A percentile compares a stretch with the other conserved stretches of the same genome.
phyloP scores from a whole-genome alignment of 495 filamentous ascomycete species.

The Penicillium manginii region DNA sequence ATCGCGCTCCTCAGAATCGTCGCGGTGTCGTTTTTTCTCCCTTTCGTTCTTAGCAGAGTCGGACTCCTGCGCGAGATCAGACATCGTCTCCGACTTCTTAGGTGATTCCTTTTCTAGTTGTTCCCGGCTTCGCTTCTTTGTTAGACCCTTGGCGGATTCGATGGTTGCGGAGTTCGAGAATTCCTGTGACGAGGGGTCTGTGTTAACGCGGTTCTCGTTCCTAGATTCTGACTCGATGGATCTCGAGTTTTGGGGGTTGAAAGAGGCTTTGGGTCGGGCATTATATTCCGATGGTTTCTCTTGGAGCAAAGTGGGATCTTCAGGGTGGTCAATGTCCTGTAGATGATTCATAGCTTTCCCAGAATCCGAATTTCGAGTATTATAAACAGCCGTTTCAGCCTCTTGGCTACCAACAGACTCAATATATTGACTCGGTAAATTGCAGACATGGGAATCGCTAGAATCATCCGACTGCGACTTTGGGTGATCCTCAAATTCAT shows the following conservation, averaged over 20 bases:
- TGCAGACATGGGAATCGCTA: background rate
- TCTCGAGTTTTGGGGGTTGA: background rate
- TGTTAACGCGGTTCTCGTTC: slow-evolving; percentile 16
- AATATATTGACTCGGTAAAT: background rate
- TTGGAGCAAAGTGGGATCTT: background rate
- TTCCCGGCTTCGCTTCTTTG: slow-evolving; percentile 58
- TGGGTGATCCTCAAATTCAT: background rate
- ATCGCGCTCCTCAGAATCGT: slow-evolving; percentile 44
- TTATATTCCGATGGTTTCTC: background rate
- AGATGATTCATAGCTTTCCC: background rate
- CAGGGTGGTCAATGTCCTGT: background rate
- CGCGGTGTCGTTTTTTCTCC: slow-evolving; percentile 52
- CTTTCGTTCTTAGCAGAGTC: slow-evolving; percentile 32
- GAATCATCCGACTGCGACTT: background rate
- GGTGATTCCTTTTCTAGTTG: slow-evolving; percentile 50
- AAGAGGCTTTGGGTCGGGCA: background rate
- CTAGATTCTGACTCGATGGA: slow-evolving; percentile 11
- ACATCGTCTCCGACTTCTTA: slow-evolving; percentile 19
- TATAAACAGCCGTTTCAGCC: background rate
- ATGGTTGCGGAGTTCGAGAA: slow-evolving; percentile 1
- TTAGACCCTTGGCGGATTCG: slow-evolving; percentile 27
- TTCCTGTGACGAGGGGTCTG: slow-evolving; percentile 19
- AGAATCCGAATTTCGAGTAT: background rate
- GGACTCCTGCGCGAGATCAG: slow-evolving; percentile 2
- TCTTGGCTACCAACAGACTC: background rate